Evolutionary conservation across 768 basidiomycete species (phyloP).

Genomic region (Crepidotus variabilis): DNA sequence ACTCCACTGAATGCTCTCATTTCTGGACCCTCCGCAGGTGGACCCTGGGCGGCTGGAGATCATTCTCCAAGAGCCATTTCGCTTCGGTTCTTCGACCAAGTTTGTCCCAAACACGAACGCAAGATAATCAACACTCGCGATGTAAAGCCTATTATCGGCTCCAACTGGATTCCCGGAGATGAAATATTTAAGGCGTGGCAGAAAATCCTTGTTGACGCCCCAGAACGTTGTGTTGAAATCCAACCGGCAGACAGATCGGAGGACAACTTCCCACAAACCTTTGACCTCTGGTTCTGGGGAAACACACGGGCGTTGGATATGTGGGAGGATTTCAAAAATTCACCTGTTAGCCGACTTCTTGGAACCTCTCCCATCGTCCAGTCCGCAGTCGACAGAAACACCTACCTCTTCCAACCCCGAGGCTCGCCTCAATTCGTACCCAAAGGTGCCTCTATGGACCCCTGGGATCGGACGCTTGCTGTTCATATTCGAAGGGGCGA

Average conservation of each 20-base stretch:
- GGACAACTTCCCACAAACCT: conserved; percentile 39
- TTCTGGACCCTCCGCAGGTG: conserved; percentile 43
- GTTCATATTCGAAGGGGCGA: conserved; percentile 52
- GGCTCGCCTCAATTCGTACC: conserved; percentile 14
- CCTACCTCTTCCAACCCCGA: conserved; percentile 32
- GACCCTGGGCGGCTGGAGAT: conserved; percentile 37
- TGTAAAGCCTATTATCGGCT: conserved; percentile 33
- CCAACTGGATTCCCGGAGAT: conserved; percentile 22
- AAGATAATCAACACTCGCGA: conserved; percentile 35
- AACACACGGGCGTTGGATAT: conserved; percentile 32
- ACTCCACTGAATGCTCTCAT: conserved; percentile 43
- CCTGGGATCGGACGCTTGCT: conserved; percentile 45
- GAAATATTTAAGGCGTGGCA: conserved; percentile 39
- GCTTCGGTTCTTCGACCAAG: conserved; percentile 36
- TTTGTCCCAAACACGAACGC: conserved; percentile 39
- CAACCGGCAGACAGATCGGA: conserved; percentile 24
- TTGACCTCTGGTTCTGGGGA: conserved; percentile 44
- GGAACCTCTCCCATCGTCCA: conserved; percentile 39
- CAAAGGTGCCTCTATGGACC: conserved; percentile 22
- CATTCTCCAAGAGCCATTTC: conserved; percentile 44
- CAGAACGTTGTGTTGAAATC: conserved; percentile 44
- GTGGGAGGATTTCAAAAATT: conserved; percentile 40
- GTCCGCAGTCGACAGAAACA: conserved; percentile 39
- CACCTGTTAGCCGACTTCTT: conserved; percentile 39
- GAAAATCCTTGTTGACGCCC: conserved; percentile 35